These are phyloP conservation scores for Thuja plicata DNA, from an alignment of 83 land plant genomes.

Conservation along the genomic window DNA sequence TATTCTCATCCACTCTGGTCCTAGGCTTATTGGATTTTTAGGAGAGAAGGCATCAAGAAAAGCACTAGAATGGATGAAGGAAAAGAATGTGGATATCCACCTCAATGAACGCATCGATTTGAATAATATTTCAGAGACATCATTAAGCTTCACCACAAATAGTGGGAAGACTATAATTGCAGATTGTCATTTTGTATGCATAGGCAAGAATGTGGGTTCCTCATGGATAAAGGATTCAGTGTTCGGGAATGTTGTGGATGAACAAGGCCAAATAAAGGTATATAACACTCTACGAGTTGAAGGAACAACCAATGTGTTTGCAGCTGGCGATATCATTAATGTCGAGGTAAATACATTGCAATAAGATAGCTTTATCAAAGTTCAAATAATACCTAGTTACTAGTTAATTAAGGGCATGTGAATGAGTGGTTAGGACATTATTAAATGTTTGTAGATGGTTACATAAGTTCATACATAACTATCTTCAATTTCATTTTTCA, in stretches of 20 bases:
- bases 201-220: constrained; percentile 63
- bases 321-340: constrained; percentile 77
- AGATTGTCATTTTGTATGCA: constrained; percentile 76
- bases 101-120: constrained; percentile 53
- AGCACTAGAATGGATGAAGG: constrained; percentile 61
- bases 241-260: constrained; percentile 33
- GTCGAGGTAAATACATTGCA: constrained; percentile 36
- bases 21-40: constrained; percentile 69
- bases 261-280: constrained; percentile 59
- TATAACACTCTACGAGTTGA: constrained; percentile 62
- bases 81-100: constrained; percentile 71
- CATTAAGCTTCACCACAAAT: constrained; percentile 37
- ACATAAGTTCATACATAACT: too few species aligned
- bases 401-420: too few species aligned
- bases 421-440: too few species aligned
- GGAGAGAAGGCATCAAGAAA: constrained; percentile 73
- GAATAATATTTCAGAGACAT: constrained; percentile 23
- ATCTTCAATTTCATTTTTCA: too few species aligned
- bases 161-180: constrained; percentile 55
- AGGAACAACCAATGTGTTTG: constrained; percentile 69
- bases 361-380: too few species aligned
- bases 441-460: too few species aligned
- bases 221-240: constrained; percentile 67
- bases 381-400: too few species aligned
- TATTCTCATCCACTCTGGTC: constrained; percentile 61